Evolutionary conservation across 768 basidiomycete species (phyloP), one percentile per base, ranked within the genome.

Genomic region (Peribolospora baueri): DNA sequence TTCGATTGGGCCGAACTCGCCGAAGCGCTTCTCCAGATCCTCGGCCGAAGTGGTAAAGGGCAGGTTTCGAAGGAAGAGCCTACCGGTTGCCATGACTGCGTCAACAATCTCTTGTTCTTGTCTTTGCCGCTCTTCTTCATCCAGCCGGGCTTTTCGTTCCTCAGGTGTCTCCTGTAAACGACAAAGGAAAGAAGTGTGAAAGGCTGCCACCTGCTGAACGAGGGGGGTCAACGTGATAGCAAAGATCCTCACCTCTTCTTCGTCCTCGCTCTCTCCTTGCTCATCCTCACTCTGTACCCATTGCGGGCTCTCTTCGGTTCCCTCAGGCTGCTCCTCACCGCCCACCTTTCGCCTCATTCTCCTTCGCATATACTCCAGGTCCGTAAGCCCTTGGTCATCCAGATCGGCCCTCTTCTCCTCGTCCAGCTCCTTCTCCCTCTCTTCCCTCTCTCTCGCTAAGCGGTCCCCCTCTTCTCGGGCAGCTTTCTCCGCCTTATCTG

Each of bases 21-120:
- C 65, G 65, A 88, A 87, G 2, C 79, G 71, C 9, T 73, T 71
- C 3, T 66, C 62, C 0, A 97, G 68, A 51, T 93, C 87, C 2
- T 71, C 66, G 13, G 81, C 75, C 5, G 81, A 80, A 56, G 82
- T 84, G 0, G 80, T 76, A 63, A 87, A 97, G 0, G 87, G 73
- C n/a, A 98, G 68, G 64, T 97, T 98, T n/a, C 93, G 84, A 5
- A 98, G 70, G 64, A 97, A 97, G 2, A 97, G 70, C 4, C 90
- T 76, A 1, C 77, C 74, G 0, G 87, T 90, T 55, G 75, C 73
- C 4, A 80, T 68, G 53, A 91, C 25, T 25, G 81, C 1, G 78
- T 76, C 38, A 66, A 61, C 57, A 69, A 68, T 1, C 61, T 60
- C 3, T 67, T 60, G 42, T 25, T 68, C 61, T 42, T 72, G 50